phyloP scores from a whole-genome alignment of 108 stramenopile genomes.

The Skeletonema potamos region DNA sequence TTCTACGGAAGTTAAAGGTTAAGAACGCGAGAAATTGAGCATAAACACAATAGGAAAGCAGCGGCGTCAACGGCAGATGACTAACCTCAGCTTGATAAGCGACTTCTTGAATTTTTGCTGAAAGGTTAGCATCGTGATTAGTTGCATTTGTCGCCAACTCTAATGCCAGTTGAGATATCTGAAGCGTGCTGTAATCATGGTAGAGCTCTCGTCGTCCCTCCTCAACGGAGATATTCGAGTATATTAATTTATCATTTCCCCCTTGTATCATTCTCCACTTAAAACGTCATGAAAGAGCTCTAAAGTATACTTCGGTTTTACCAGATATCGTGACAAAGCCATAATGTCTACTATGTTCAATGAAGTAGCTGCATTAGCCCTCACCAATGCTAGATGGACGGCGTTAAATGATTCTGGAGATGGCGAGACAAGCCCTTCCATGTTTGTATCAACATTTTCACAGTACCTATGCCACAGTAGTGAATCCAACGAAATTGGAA shows the following conservation, averaged over 20 bases:
- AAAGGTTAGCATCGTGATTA: slow-evolving; percentile 1
- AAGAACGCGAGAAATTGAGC: background rate
- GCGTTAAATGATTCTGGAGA: slow-evolving; percentile 41
- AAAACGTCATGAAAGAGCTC: slow-evolving; percentile 15
- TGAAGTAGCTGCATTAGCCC: slow-evolving; percentile 4
- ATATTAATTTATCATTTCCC: background rate
- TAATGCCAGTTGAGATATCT: slow-evolving; percentile 25
- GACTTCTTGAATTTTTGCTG: slow-evolving; percentile 21
- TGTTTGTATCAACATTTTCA: slow-evolving; percentile 23
- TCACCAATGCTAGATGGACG: slow-evolving; percentile 13
- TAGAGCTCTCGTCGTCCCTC: slow-evolving; percentile 8
- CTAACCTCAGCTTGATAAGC: slow-evolving; percentile 41
- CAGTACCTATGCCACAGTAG: slow-evolving; percentile 24
- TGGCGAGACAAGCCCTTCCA: slow-evolving; percentile 31
- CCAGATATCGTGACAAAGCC: slow-evolving; percentile 22
- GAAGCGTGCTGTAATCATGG: slow-evolving; percentile 25
- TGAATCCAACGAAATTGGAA: background rate
- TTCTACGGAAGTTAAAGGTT: slow-evolving; percentile 9
- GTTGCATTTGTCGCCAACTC: slow-evolving; percentile 21
- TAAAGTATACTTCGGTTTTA: slow-evolving; percentile 22
- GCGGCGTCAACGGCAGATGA: background rate
- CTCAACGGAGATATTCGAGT: background rate
- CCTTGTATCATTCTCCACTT: slow-evolving; percentile 22
- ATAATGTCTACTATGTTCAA: slow-evolving; percentile 1
- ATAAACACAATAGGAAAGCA: background rate